These are phyloP conservation scores for Aquanectria penicillioides DNA, from an alignment of 2,329 filamentous ascomycete species.

Conservation along the genomic window DNA sequence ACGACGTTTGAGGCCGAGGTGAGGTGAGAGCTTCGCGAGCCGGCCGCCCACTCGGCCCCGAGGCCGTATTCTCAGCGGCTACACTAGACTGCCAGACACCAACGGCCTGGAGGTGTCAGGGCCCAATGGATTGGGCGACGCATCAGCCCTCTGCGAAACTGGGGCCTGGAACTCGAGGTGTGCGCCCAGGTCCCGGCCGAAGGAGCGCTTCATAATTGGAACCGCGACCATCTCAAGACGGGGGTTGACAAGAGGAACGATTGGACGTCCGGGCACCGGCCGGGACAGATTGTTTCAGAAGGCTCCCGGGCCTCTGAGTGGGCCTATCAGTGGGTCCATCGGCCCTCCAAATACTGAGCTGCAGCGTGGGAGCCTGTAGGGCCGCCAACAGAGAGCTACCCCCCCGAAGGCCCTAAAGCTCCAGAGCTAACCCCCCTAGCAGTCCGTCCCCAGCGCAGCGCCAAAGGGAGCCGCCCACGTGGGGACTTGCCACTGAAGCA, in stretches of 20 bases:
- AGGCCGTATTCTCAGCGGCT: too few relatives aligned
- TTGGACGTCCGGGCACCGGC: slow-evolving; percentile 31
- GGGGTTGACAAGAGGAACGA: slow-evolving; percentile 34
- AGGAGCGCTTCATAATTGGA: slow-evolving; percentile 8
- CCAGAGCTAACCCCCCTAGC: too few relatives aligned
- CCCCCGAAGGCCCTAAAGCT: neutral
- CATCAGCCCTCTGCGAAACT: slow-evolving; percentile 5
- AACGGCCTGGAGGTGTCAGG: neutral
- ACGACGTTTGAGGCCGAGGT: slow-evolving; percentile 6
- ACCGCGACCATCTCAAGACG: slow-evolving; percentile 32
- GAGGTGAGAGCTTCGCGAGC: too few relatives aligned
- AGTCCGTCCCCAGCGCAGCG: neutral
- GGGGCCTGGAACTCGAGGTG: neutral
- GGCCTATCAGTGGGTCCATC: too few relatives aligned
- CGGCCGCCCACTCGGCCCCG: too few relatives aligned
- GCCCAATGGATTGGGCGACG: slow-evolving; percentile 20
- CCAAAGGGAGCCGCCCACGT: slow-evolving; percentile 19
- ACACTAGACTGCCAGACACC: neutral
- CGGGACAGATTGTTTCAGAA: slow-evolving; percentile 40
- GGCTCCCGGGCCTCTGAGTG: slow-evolving; percentile 8
- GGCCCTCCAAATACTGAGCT: too few relatives aligned
- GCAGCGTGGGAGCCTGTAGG: too few relatives aligned
- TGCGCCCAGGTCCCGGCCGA: neutral
- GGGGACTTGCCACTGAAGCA: slow-evolving; percentile 14
- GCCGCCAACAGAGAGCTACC: too few relatives aligned